phyloP scores from a whole-genome alignment of 768 basidiomycete species.

The Leccinum uliginosum region DNA sequence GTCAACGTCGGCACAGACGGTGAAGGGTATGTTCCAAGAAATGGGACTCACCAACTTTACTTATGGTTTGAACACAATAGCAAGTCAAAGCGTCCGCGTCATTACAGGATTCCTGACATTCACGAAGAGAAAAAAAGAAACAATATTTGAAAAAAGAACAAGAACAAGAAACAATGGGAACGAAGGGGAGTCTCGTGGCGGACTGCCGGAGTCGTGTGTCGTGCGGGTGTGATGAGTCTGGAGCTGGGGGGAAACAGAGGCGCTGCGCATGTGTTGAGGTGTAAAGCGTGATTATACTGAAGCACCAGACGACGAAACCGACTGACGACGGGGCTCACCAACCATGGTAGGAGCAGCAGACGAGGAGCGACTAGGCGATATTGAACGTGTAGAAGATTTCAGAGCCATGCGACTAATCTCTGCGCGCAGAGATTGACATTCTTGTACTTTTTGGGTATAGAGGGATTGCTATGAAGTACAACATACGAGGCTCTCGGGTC shows the following conservation, averaged over 20 bases:
- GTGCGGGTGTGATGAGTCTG: slow-evolving; percentile 32
- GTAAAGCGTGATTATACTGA: slow-evolving; percentile 46
- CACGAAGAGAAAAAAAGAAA: neutral
- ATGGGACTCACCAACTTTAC: slow-evolving; percentile 2
- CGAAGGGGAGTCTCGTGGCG: slow-evolving; percentile 30
- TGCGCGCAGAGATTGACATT: slow-evolving; percentile 61
- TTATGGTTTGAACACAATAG: slow-evolving; percentile 7
- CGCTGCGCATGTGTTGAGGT: slow-evolving; percentile 52
- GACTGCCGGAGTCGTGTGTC: slow-evolving; percentile 24
- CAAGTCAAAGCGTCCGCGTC: too few relatives aligned
- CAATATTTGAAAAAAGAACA: too few relatives aligned
- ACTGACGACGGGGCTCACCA: slow-evolving; percentile 28
- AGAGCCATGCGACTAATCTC: slow-evolving; percentile 55
- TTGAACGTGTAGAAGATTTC: slow-evolving; percentile 25
- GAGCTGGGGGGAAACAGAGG: slow-evolving; percentile 41
- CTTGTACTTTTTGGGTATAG: slow-evolving; percentile 66
- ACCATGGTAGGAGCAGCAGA: slow-evolving; percentile 23
- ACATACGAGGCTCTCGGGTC: too few relatives aligned
- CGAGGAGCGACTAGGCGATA: slow-evolving; percentile 23
- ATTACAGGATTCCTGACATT: neutral
- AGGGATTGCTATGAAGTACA: slow-evolving; percentile 53
- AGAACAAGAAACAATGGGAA: too few relatives aligned
- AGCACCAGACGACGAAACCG: slow-evolving; percentile 28
- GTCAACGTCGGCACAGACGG: slow-evolving; percentile 1
- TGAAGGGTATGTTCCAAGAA: neutral